These are phyloP conservation scores for Eutrema heterophyllum DNA, from an alignment of 345 rosid species.

Conservation along the genomic window DNA sequence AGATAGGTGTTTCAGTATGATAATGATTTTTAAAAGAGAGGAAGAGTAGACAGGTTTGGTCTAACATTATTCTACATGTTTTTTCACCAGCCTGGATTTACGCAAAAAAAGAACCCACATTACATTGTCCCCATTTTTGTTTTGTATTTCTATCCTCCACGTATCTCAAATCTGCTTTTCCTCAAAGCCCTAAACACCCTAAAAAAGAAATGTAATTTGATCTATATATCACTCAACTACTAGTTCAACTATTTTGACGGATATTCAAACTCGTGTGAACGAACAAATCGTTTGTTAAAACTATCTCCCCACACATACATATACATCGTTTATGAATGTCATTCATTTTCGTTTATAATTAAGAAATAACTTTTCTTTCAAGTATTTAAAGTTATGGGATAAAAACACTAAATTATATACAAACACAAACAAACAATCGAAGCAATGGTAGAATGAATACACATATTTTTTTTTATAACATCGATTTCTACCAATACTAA, in stretches of 20 bases:
- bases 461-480: no score
- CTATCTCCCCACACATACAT: background rate
- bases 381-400: no score
- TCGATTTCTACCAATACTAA: no score
- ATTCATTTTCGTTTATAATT: no score
- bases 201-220: background rate
- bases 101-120: constrained; percentile 26
- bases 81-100: constrained; percentile 34
- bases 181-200: background rate
- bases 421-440: no score
- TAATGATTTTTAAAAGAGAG: constrained; percentile 14
- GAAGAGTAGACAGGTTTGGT: constrained; percentile 31
- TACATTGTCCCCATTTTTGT: constrained; percentile 6
- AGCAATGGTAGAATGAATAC: no score
- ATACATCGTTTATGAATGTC: no score
- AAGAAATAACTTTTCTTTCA: background rate
- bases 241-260: background rate
- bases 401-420: no score
- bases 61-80: constrained; percentile 26
- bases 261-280: background rate
- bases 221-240: background rate
- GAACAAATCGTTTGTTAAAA: background rate
- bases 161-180: background rate
- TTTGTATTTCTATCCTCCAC: background rate
- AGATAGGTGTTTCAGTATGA: constrained; percentile 17